Evolutionary conservation across 192 early-diverging fungal genomes (phyloP), one percentile per base, ranked within the genome.

Genomic region (Coemansia sp.): DNA sequence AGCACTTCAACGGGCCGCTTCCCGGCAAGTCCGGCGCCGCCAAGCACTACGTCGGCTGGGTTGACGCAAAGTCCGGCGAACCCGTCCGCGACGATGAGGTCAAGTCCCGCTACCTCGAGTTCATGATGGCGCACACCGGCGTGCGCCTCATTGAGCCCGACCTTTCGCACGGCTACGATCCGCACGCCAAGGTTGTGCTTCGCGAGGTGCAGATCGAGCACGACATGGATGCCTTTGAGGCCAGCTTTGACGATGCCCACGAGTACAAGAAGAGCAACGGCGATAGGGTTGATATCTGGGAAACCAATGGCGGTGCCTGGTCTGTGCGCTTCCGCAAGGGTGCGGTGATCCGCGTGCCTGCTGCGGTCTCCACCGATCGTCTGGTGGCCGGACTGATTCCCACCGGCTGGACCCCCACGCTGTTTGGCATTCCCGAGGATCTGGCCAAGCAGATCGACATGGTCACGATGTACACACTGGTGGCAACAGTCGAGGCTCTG

Each of bases 361-460:
- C 92, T 82, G 92, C 94, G 5, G 87, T 95, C 48, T 86, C 84
- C 39, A 92, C 93, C 64, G 89, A 93, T 70, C 88, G 95, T 12
- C 16, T 69, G 36, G 93, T 94, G 43, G 93, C 93, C 70, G 94
- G 91, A 46, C 93, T 94, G 68, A 86, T 97, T 48, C 95, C 95
- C 19, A 95, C 95, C 58, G 95, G 95, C 54, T 97, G 95, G 95
- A 83, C 90, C 62, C 91, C 94, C 65, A 78, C 87, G 58, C 90
- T 91, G 43, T 97, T 93, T 85, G 95, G 95, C 71, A 88, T 97
- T 16, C 93, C 95, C 63, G 90, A 94, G 65, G 94, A 95, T 65
- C 91, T 97, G 49, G 86, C 92, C 63, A 80, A 86, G 67, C 94
- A 96, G 72, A 93, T 95, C 39, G 95, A 97, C 74, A 88, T 81